Evolutionary conservation across 2,329 filamentous ascomycete species (phyloP), one percentile per base, ranked within the genome.

Genomic region (Fusarium sp.): DNA sequence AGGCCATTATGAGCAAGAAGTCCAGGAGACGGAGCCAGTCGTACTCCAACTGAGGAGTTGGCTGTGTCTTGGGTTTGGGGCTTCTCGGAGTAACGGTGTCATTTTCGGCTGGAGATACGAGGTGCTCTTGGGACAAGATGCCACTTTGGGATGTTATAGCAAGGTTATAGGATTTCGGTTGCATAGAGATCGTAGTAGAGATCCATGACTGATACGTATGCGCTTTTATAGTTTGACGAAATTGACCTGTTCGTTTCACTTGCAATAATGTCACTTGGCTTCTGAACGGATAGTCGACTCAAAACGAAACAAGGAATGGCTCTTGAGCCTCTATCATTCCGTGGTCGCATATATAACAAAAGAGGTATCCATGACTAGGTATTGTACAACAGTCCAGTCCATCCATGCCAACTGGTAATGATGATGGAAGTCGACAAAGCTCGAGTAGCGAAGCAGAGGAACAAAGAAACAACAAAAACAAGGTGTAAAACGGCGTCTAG

Each of bases 1-100:
- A 78, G 6, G 83, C 81, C 23, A 79, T 89, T 4, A 67, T 85
- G 11, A 78, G 78, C 9, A 84, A 83, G 72, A 85, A 86, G 79
- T 81, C 80, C 25, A 81, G 79, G 73, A 81, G 71, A 61, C 66
- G 76, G 32, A 78, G 77, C 32, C 59, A 77, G 30, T 79, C 77
- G 20, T 69, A 77, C 30, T 48, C 67, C 35, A 60, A 72, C 50
- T 78, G 66, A 48, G 37, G 25, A 20, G 23, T n/a, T 4, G 10
- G 32, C 14, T 30, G 18, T n/a, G 4, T 54, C 16, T 35, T 25
- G 39, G 6, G 18, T 30, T 41, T 23, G n/a, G 4, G 20, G 11
- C 18, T 48, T 50, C 56, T 56, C 48, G 41, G 52, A 60, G 37
- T 62, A 57, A 57, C 20, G 57, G 39, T 56, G 30, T 65, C 35